Conservation (phyloP, 2,329 filamentous ascomycete species). For the Alternaria sp. region DNA sequence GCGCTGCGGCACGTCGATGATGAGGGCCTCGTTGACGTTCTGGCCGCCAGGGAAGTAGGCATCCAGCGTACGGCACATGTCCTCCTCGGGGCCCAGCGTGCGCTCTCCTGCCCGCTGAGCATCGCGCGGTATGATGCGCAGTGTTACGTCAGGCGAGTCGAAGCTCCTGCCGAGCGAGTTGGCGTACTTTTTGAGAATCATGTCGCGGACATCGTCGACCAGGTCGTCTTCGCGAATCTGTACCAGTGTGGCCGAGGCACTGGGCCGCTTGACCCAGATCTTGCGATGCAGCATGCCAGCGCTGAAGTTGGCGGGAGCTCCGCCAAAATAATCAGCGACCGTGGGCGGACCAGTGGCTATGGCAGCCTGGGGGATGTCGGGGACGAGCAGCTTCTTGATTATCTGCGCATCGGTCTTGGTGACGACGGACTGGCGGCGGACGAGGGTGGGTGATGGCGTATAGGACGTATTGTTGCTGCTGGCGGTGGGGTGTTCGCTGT, state of each 20-base stretch:
- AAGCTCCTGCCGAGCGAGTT: slow-evolving; percentile 90
- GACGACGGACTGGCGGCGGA: slow-evolving; percentile 53
- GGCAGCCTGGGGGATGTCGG: slow-evolving; percentile 41
- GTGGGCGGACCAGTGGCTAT: slow-evolving; percentile 37
- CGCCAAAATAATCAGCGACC: slow-evolving; percentile 54
- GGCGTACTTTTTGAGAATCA: slow-evolving; percentile 90
- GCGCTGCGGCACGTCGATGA: slow-evolving; percentile 84
- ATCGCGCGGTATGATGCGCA: slow-evolving; percentile 79
- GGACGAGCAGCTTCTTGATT: slow-evolving; percentile 64
- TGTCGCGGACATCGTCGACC: slow-evolving; percentile 92
- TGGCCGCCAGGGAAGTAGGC: slow-evolving; percentile 87
- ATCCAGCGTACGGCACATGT: slow-evolving; percentile 79
- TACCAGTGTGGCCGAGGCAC: slow-evolving; percentile 86
- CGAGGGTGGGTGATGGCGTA: slow-evolving; percentile 55
- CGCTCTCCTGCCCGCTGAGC: slow-evolving; percentile 65
- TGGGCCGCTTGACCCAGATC: slow-evolving; percentile 91
- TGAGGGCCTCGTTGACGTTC: slow-evolving; percentile 83
- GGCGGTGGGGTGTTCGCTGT: slow-evolving; percentile 19
- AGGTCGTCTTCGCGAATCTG: slow-evolving; percentile 86
- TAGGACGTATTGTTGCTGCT: slow-evolving; percentile 18
- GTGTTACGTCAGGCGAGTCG: slow-evolving; percentile 86
- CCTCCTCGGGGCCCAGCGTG: slow-evolving; percentile 83
- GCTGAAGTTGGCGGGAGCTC: slow-evolving; percentile 41
- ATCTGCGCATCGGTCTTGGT: slow-evolving; percentile 52
- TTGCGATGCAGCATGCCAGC: slow-evolving; percentile 68